A percentile compares a stretch with the other conserved stretches of the same genome.
phyloP scores from a whole-genome alignment of 805 yeast genomes.

The Kuraishia hungarica region DNA sequence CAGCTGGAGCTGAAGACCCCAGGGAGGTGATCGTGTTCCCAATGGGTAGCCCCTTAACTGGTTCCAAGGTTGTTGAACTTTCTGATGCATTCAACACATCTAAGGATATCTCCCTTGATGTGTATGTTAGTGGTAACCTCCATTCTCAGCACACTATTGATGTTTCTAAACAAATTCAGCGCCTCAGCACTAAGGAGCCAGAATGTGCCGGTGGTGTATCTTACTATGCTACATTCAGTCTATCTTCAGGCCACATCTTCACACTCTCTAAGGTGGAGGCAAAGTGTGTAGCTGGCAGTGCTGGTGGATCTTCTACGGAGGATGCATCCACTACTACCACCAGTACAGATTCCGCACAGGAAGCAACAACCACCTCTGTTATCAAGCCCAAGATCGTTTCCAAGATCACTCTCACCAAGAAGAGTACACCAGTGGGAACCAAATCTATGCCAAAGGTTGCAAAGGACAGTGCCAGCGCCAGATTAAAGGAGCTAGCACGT shows the following conservation, averaged over 20 bases:
- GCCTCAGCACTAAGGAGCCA: constrained; percentile 15
- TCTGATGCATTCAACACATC: constrained; percentile 17
- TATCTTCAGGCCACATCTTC: constrained; percentile 44
- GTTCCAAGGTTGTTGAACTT: constrained; percentile 25
- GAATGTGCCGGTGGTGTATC: constrained; percentile 30
- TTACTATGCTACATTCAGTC: constrained; percentile 31
- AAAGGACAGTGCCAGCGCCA: constrained; percentile 34
- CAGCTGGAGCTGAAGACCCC: constrained; percentile 16
- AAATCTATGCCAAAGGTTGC: constrained; percentile 40
- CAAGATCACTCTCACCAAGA: constrained; percentile 12
- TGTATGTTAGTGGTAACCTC: constrained; percentile 31
- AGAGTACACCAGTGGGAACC: constrained; percentile 28
- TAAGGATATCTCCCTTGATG: constrained; percentile 12
- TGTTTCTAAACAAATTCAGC: background rate
- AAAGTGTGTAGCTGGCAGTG: constrained; percentile 25
- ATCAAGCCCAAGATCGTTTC: constrained; percentile 8
- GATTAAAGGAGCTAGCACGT: constrained; percentile 42
- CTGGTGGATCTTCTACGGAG: constrained; percentile 7
- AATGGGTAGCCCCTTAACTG: constrained; percentile 32
- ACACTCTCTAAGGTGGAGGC: constrained; percentile 34
- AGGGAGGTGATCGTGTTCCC: constrained; percentile 29
- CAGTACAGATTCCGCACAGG: constrained; percentile 11
- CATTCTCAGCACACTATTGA: constrained; percentile 13
- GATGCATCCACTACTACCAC: constrained; percentile 6
- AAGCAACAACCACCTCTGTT: constrained; percentile 11